phyloP scores from a whole-genome alignment of 1,284 basidiomycete genomes.

The Marasmius oreades region DNA sequence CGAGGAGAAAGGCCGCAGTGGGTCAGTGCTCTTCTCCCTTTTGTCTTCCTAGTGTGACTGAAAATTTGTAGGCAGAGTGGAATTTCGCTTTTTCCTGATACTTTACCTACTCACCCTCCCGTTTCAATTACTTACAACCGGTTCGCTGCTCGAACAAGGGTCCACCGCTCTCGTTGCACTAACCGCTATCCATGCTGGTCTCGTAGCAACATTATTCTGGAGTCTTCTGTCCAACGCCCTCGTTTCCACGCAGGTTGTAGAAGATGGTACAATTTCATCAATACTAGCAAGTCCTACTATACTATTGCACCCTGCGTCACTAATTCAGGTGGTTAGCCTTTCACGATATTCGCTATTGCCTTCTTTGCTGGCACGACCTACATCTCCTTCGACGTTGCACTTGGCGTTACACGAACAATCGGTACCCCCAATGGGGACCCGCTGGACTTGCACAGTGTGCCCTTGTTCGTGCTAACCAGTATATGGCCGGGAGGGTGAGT shows the following conservation, averaged over 20 bases:
- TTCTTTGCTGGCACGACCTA: slow-evolving; percentile 74
- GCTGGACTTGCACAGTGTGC: slow-evolving; percentile 51
- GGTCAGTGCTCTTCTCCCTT: slow-evolving; percentile 34
- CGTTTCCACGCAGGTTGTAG: slow-evolving; percentile 78
- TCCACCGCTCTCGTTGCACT: slow-evolving; percentile 66
- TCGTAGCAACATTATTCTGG: slow-evolving; percentile 76
- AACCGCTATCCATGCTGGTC: slow-evolving; percentile 71
- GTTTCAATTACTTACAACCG: slow-evolving; percentile 76
- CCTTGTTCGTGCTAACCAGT: slow-evolving; percentile 75
- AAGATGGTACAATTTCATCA: slow-evolving; percentile 76
- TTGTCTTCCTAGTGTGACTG: not conserved
- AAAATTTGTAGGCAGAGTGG: slow-evolving; percentile 52
- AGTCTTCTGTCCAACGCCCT: slow-evolving; percentile 73
- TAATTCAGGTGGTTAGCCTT: slow-evolving; percentile 50
- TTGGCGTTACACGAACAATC: slow-evolving; percentile 59
- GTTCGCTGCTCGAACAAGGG: slow-evolving; percentile 74
- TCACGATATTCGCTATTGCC: slow-evolving; percentile 52
- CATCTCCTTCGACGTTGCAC: slow-evolving; percentile 73
- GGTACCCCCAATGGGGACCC: slow-evolving; percentile 54
- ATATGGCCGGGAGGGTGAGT: slow-evolving; percentile 80
- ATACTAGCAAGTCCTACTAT: slow-evolving; percentile 52
- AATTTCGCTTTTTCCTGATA: slow-evolving; percentile 62
- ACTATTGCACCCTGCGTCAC: slow-evolving; percentile 1
- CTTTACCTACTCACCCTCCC: slow-evolving; percentile 70
- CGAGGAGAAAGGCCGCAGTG: slow-evolving; percentile 42